Conservation (phyloP, 2,329 filamentous ascomycete species). For the Cladosporium sp. region DNA sequence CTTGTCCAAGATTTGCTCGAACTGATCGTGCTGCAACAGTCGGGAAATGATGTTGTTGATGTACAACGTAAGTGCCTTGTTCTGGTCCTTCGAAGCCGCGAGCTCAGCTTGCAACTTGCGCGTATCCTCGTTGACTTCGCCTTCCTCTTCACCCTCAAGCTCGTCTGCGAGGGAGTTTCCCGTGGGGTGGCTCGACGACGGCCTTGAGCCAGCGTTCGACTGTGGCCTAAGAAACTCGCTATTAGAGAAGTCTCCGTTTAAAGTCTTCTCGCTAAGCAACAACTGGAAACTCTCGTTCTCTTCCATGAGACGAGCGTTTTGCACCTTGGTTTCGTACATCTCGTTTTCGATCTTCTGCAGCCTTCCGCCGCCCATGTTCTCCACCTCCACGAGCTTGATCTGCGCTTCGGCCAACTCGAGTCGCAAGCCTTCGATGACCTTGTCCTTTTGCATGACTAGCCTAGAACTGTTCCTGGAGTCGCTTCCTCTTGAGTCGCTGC, state of each 20-base stretch:
- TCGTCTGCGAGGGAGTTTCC: constrained; percentile 78
- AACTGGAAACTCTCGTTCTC: constrained; percentile 98
- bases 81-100: constrained; percentile 79
- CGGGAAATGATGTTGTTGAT: constrained; percentile 99
- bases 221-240: constrained; percentile 21
- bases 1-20: constrained; percentile 86
- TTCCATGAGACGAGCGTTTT: constrained; percentile 93
- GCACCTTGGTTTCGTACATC: constrained; percentile 88
- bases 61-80: constrained; percentile 94
- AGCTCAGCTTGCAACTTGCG: constrained; percentile 70
- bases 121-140: constrained; percentile 59
- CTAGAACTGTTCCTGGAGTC: constrained; percentile 80
- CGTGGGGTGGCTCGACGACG: constrained; percentile 26
- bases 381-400: constrained; percentile 89
- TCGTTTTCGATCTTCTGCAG: constrained; percentile 86
- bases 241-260: constrained; percentile 75
- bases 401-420: constrained; percentile 91
- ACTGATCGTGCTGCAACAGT: constrained; percentile 87
- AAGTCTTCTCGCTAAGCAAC: constrained; percentile 86
- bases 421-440: constrained; percentile 85
- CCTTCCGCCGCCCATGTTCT: constrained; percentile 84
- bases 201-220: constrained; percentile 51
- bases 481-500: constrained; percentile 76
- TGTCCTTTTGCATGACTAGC: constrained; percentile 89
- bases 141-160: constrained; percentile 60